Conservation (phyloP, 2,329 filamentous ascomycete species). For the Pseudogymnoascus sp. region DNA sequence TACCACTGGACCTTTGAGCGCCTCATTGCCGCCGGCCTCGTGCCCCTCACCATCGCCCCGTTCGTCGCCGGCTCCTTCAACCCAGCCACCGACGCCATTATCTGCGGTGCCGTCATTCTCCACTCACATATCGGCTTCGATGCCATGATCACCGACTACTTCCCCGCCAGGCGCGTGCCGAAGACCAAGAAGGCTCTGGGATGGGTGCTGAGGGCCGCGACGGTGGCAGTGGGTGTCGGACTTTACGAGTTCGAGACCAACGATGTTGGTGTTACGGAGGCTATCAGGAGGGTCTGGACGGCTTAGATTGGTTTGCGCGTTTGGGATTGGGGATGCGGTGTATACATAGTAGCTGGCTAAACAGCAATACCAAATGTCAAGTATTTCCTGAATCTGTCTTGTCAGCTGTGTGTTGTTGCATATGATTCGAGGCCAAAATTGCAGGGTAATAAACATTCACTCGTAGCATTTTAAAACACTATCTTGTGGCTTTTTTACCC, state of each 20-base stretch:
- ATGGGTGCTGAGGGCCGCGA: conserved; percentile 73
- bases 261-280: conserved; percentile 88
- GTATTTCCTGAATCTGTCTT: neutral
- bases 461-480: neutral
- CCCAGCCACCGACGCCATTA: conserved; percentile 75
- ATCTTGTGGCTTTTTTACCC: neutral
- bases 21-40: conserved; percentile 66
- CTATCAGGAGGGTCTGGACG: conserved; percentile 80
- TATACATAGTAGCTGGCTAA: conserved; percentile 6
- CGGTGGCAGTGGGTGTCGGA: conserved; percentile 73
- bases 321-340: neutral
- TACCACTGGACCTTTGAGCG: conserved; percentile 99
- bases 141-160: conserved; percentile 83
- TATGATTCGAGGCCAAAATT: neutral
- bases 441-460: too few relatives aligned
- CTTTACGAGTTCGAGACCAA: conserved; percentile 99
- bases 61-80: conserved; percentile 90
- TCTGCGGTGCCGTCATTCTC: conserved; percentile 74
- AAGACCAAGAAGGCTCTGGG: conserved; percentile 55
- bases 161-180: conserved; percentile 65
- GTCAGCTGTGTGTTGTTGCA: neutral
- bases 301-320: conserved; percentile 41
- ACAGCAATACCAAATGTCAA: conserved; percentile 4
- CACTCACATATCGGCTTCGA: conserved; percentile 97
- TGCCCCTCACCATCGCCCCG: conserved; percentile 81